These are phyloP conservation scores for Globisporangium acanthophoron DNA, from an alignment of 352 stramenopile species.

Conservation along the genomic window DNA sequence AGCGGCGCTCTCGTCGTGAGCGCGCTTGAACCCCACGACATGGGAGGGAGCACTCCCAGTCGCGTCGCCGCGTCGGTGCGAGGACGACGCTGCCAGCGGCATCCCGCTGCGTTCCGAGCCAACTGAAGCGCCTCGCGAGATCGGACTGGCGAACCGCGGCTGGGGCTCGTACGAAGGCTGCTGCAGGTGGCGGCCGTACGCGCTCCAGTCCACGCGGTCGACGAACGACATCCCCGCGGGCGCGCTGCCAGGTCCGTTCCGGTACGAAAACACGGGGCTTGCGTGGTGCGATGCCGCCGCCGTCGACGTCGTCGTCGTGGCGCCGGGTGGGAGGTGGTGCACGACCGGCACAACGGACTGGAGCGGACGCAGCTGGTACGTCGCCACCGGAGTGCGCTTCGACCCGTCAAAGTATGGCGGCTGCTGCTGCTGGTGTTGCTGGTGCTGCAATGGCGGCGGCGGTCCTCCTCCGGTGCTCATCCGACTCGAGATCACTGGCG, in stretches of 20 bases:
- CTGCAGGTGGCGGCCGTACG: conserved; percentile 13
- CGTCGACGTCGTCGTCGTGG: conserved; percentile 11
- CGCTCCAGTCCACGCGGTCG: conserved; percentile 29
- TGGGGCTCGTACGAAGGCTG: conserved; percentile 10
- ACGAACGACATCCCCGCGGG: conserved; percentile 15
- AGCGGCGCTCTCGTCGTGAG: background rate
- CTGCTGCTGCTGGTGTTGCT: conserved; percentile 1
- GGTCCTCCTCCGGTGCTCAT: background rate
- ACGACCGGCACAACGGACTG: conserved; percentile 23
- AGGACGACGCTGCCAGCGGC: background rate
- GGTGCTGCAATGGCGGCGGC: background rate
- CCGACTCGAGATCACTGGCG: background rate
- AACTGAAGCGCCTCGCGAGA: background rate
- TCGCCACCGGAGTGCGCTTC: conserved; percentile 17
- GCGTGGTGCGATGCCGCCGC: conserved; percentile 4
- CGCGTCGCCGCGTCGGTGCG: background rate
- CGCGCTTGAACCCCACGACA: conserved; percentile 11
- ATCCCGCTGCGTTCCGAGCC: conserved; percentile 4
- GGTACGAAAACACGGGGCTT: conserved; percentile 16
- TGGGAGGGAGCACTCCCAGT: background rate
- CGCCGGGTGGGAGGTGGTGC: conserved; percentile 7
- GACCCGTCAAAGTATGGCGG: background rate
- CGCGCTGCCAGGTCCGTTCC: conserved; percentile 9
- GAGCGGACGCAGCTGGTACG: conserved; percentile 42
- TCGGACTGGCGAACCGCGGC: conserved; percentile 14